A percentile compares a stretch with the other conserved stretches of the same genome.
Evolutionary conservation across 805 yeast species (phyloP).

Genomic region (Komagataella phaffii): DNA sequence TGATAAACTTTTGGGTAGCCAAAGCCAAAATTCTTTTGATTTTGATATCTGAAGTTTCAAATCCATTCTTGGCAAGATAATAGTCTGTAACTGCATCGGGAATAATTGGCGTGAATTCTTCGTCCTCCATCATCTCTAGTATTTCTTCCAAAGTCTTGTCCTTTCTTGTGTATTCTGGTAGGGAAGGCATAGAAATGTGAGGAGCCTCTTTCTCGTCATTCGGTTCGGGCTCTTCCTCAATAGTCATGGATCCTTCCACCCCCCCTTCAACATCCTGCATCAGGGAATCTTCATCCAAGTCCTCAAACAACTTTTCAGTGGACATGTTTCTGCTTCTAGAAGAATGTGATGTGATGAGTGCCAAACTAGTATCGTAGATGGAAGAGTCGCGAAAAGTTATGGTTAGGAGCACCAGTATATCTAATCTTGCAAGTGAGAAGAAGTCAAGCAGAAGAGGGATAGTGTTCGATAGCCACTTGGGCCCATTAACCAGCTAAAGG

Average conservation of each 20-base stretch:
- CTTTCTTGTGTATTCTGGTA: slow-evolving; percentile 60
- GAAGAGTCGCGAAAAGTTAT: not conserved
- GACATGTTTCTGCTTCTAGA: not conserved
- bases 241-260: not conserved
- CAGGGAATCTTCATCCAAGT: not conserved
- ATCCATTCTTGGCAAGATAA: slow-evolving; percentile 75
- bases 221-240: not conserved
- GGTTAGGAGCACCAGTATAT: not conserved
- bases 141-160: slow-evolving; percentile 80
- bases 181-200: slow-evolving; percentile 23
- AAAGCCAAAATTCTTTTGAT: slow-evolving; percentile 77
- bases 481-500: not conserved
- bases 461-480: not conserved
- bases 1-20: slow-evolving; percentile 91
- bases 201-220: slow-evolving; percentile 1
- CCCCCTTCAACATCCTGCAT: not conserved
- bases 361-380: not conserved
- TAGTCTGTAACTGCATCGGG: slow-evolving; percentile 96
- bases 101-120: slow-evolving; percentile 87
- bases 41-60: slow-evolving; percentile 64
- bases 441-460: too few relatives aligned
- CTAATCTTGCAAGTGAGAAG: too few relatives aligned
- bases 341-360: not conserved
- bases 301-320: not conserved
- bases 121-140: slow-evolving; percentile 82